Evolutionary conservation across 441 rosid genomes (phyloP), one percentile per base, ranked within the genome.

Genomic region (Kokia cookei): DNA sequence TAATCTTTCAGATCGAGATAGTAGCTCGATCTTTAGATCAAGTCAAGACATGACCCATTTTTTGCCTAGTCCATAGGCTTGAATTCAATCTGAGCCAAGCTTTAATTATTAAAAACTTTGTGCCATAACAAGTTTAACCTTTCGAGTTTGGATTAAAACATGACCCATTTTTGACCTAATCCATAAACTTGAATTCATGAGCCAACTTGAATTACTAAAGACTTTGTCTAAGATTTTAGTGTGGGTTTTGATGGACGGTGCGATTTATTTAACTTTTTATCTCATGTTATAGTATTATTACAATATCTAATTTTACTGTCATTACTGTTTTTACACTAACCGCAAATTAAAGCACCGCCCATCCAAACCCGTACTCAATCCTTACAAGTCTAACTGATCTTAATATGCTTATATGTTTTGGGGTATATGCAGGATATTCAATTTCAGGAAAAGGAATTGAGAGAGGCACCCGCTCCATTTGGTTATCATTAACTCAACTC

Each of bases 391-490:
- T 32, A 4, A n/a, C n/a, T 11, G 48, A 17, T 64, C 1, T 3
- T 32, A 45, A 37, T 32, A 32, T 58, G 45, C 14, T 8, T 13
- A 19, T 15, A 15, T n/a, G 26, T 15, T 27, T 10, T 7, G 0
- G 35, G 37, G 6, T 53, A 37, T 6, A 8, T 75, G 80, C 92
- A 91, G 97, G 98, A 93, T 75, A 78, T 93, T 72, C 93, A 89
- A 4, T 85, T 71, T 65, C 86, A 91, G 71, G 95, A 97, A 26
- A 86, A 85, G 58, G 89, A 91, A 77, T 75, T 93, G 70, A 88
- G 81, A 66, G 90, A 90, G 67, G 86, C 92, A 35, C 89, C 95
- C 13, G 97, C 97, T 45, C 98, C 95, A 9, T 11, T 87, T 29
- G 92, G 95, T 26, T 90, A 89, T 76, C 98, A 84, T 76, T 89